A percentile compares a stretch with the other conserved stretches of the same genome.
Evolutionary conservation across 208 protist species (phyloP).

Genomic region (Porcisia hertigi): DNA sequence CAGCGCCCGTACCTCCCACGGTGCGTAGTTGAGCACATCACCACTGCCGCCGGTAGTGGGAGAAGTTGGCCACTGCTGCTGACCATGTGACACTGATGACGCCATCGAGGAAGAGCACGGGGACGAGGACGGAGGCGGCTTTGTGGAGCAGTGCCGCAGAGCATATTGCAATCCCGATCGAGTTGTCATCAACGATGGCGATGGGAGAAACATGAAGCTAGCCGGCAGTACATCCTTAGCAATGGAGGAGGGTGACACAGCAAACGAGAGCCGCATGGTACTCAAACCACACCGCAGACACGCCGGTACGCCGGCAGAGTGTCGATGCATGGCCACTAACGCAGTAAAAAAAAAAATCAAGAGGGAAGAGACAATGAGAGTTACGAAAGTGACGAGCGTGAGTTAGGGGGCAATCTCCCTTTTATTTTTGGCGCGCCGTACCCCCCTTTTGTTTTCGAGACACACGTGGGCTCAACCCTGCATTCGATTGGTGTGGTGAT

Average conservation of each 20-base stretch:
- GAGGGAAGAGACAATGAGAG: not conserved
- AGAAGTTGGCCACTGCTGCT: not conserved
- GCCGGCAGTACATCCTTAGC: not conserved
- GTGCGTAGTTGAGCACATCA: slow-evolving; percentile 33
- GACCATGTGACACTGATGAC: not conserved
- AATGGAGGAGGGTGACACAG: not conserved
- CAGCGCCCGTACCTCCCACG: slow-evolving; percentile 60
- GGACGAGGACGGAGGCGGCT: not conserved
- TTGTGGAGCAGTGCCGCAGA: slow-evolving; percentile 8
- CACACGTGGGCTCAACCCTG: not conserved
- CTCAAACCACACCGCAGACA: not conserved
- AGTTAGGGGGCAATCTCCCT: too few relatives aligned
- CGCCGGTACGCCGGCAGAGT: slow-evolving; percentile 1
- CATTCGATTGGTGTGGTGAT: not conserved
- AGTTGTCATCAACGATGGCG: not conserved
- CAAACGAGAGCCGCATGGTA: not conserved
- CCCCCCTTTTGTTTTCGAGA: not conserved
- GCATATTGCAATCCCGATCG: not conserved
- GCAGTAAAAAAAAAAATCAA: too few relatives aligned
- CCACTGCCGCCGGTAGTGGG: not conserved
- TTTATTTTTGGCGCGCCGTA: too few relatives aligned
- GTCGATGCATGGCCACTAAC: not conserved
- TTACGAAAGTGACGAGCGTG: not conserved
- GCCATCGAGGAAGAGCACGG: not conserved
- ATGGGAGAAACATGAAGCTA: not conserved